phyloP scores from a whole-genome alignment of 2,329 filamentous ascomycete genomes.

The Penicillium verrucosum region DNA sequence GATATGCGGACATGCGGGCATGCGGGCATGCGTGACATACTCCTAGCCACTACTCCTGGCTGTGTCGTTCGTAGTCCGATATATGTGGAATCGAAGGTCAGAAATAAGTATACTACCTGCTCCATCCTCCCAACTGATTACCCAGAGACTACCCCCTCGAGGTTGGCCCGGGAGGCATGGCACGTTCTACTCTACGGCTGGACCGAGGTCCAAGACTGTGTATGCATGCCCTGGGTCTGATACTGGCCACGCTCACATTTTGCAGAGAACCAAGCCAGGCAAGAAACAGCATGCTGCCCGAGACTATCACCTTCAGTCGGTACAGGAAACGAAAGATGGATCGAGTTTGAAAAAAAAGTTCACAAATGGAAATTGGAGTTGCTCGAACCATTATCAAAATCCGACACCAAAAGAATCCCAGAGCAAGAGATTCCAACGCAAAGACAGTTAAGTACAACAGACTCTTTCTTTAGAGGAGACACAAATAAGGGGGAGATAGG shows the following conservation, averaged over 20 bases:
- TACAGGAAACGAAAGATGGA: background rate
- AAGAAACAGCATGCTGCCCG: background rate
- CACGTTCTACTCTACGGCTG: background rate
- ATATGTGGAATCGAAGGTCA: background rate
- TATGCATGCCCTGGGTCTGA: conserved; percentile 16
- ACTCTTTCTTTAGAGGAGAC: conserved; percentile 21
- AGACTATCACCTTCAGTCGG: background rate
- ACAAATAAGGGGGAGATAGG: conserved; percentile 12
- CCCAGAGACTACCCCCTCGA: background rate
- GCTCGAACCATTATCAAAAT: conserved; percentile 31
- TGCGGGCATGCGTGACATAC: background rate
- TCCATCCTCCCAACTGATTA: background rate
- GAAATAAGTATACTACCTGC: background rate
- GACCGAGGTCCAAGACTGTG: conserved; percentile 8
- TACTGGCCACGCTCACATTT: conserved; percentile 16
- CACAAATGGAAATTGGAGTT: conserved; percentile 25
- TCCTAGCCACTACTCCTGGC: background rate
- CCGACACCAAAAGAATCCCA: conserved; percentile 16
- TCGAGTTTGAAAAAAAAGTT: conserved; percentile 11
- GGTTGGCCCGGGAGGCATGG: background rate
- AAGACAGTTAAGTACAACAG: conserved; percentile 26
- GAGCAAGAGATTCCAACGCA: conserved; percentile 13
- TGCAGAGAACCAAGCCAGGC: background rate
- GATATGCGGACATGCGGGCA: background rate
- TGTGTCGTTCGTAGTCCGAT: background rate